Evolutionary conservation across 306 rosid genomes (phyloP).

Genomic region (Cercis canadensis): DNA sequence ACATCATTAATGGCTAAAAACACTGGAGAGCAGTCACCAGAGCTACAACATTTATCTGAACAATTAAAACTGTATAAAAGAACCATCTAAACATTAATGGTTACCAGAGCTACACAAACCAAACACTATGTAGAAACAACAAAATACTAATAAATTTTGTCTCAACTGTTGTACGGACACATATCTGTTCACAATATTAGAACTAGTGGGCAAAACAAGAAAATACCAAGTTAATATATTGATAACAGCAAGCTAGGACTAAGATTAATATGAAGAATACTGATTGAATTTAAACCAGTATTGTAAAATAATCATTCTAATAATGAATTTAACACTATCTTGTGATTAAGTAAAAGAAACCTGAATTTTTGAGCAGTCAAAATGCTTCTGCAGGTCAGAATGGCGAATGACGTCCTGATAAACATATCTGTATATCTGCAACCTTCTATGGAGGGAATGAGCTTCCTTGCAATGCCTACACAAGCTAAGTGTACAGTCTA

Average conservation of each 20-base stretch:
- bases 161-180: no score
- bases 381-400: slow-evolving; percentile 71
- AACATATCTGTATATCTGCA: slow-evolving; percentile 88
- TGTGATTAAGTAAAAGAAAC: slow-evolving; percentile 42
- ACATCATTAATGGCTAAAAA: neutral
- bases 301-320: slow-evolving; percentile 5
- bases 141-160: no score
- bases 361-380: slow-evolving; percentile 91
- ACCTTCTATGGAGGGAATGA: slow-evolving; percentile 71
- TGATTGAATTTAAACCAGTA: neutral
- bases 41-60: slow-evolving; percentile 9
- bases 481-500: slow-evolving; percentile 70
- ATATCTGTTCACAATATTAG: no score
- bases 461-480: slow-evolving; percentile 78
- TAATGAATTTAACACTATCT: slow-evolving; percentile 29
- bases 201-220: neutral
- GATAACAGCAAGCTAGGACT: neutral
- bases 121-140: slow-evolving; percentile 28
- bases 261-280: slow-evolving; percentile 8
- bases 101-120: no score
- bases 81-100: neutral
- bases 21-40: neutral
- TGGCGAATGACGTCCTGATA: slow-evolving; percentile 85
- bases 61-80: neutral
- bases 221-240: neutral